Percentiles rank a stretch among this genome's conserved stretches.
phyloP scores from a whole-genome alignment of 1,284 basidiomycete species.

The Flammula alnicola region DNA sequence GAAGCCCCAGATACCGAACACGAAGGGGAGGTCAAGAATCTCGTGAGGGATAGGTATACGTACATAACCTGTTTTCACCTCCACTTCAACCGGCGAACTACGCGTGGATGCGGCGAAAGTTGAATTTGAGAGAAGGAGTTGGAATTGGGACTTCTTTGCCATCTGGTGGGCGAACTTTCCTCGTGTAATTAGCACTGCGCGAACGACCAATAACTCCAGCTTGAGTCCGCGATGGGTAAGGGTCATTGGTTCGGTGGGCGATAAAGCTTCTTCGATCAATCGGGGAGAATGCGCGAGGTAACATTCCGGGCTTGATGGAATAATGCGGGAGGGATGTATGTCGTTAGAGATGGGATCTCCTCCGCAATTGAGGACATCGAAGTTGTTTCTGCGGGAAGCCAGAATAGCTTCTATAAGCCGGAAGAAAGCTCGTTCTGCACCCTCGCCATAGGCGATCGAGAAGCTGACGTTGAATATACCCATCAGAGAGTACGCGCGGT shows the following conservation, averaged over 20 bases:
- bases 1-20: no score
- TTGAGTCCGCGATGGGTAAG: constrained; percentile 4
- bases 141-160: no score
- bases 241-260: not conserved
- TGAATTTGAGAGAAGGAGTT: no score
- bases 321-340: constrained; percentile 3
- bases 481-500: constrained; percentile 8
- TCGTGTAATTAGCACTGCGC: no score
- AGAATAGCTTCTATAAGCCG: constrained; percentile 7
- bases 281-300: not conserved
- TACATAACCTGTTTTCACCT: no score
- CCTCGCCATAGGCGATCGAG: constrained; percentile 8
- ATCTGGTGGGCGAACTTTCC: no score
- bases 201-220: no score
- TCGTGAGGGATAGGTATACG: no score
- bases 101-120: no score
- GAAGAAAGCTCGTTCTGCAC: constrained; percentile 5
- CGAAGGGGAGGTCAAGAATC: no score
- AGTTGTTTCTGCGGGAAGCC: not conserved
- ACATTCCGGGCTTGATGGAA: constrained; percentile 5
- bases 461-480: constrained; percentile 6
- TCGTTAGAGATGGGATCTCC: not conserved
- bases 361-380: constrained; percentile 8
- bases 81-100: no score
- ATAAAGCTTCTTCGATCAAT: not conserved